Base-by-base conservation (phyloP, 108 stramenopile genomes). In the Skeletonema grethae region DNA sequence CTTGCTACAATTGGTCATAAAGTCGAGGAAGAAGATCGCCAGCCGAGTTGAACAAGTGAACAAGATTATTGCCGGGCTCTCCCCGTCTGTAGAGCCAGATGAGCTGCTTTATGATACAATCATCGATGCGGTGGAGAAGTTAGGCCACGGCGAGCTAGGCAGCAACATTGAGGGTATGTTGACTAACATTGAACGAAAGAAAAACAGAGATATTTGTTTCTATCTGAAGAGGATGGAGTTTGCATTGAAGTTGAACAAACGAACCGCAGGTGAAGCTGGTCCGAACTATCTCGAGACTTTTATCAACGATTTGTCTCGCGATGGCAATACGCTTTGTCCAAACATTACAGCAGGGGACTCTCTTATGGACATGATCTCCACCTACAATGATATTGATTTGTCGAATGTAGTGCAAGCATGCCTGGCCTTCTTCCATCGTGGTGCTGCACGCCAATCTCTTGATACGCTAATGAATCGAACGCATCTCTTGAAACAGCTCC, bases 141-240 rank as follows among this genome's bases (percentile, higher is more conserved):
- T 57, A 1, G 56, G 56, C 2, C 15, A 28, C 28, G 10, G 10
- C 10, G 15, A 2, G 15, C 15, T 57, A 0, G 56, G 25, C 22
- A 11, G 4, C 3, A 13, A 9, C 56, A 57, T 57, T n/a, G 22
- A 25, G 9, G 28, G 3, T 12, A 15, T 57, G 12, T 57, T 24
- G 56, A 57, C 10, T 11, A 3, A n/a, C 9, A 0, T 3, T 11
- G 3, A 0, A 25, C 56, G 56, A 10, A 24, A 25, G 25, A 11
- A 1, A 28, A 9, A 12, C 7, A 30, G 10, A 28, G 30, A 61
- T 22, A 22, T 61, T 7, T 2, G 7, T 30, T 18, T 30, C 18
- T 67, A 36, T 57, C 55, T 67, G 28, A 22, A 35, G 13, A 56
- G 67, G 25, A 50, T 50, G 15, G 15, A 67, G 20, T 67, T 67